phyloP scores from a whole-genome alignment of 2,329 filamentous ascomycete genomes.

The Dactylellina drechsleri region DNA sequence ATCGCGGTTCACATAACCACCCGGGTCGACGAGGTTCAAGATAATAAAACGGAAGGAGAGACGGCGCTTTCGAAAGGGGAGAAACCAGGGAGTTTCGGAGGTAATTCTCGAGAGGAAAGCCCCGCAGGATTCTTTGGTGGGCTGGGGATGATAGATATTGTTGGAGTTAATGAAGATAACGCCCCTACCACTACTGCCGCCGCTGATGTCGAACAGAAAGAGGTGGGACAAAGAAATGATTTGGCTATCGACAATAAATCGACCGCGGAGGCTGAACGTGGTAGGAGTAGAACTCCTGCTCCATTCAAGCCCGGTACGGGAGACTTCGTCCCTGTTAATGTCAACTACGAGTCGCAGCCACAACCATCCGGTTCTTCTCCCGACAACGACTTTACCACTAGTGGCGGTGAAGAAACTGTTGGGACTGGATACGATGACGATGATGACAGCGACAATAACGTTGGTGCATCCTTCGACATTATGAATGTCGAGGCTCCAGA shows the following conservation, averaged over 20 bases:
- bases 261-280: slow-evolving; percentile 49
- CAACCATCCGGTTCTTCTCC: slow-evolving; percentile 37
- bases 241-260: slow-evolving; percentile 24
- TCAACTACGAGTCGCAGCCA: slow-evolving; percentile 44
- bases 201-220: slow-evolving; percentile 5
- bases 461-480: slow-evolving; percentile 37
- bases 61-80: slow-evolving; percentile 40
- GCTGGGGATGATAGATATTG: slow-evolving; percentile 38
- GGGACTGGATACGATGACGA: slow-evolving; percentile 36
- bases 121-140: slow-evolving; percentile 30
- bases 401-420: slow-evolving; percentile 51
- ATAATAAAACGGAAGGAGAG: slow-evolving; percentile 19
- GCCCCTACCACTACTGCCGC: not conserved
- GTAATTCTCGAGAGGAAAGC: slow-evolving; percentile 29
- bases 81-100: slow-evolving; percentile 23
- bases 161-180: slow-evolving; percentile 39
- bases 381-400: slow-evolving; percentile 48
- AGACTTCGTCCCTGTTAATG: slow-evolving; percentile 52
- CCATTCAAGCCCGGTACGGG: slow-evolving; percentile 51
- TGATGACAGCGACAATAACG: slow-evolving; percentile 41
- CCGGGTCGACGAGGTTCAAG: not conserved
- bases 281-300: slow-evolving; percentile 54
- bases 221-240: slow-evolving; percentile 23
- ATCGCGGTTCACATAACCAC: slow-evolving; percentile 22
- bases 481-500: slow-evolving; percentile 46